These are phyloP conservation scores for Colletotrichum sp. DNA, from an alignment of 2,329 filamentous ascomycete genomes.

Conservation along the genomic window DNA sequence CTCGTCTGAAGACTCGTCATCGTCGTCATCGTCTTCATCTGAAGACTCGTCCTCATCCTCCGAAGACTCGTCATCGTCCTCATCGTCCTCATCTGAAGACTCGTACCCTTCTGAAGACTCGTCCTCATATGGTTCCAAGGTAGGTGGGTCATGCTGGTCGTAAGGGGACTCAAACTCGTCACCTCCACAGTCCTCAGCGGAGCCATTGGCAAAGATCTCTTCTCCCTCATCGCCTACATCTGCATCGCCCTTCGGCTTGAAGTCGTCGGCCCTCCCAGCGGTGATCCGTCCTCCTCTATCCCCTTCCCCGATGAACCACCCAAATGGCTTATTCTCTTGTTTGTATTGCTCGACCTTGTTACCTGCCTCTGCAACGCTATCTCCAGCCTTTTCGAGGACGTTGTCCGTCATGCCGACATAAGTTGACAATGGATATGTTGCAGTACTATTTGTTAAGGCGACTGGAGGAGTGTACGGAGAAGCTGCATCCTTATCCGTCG, in stretches of 20 bases:
- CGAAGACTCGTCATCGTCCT: not conserved
- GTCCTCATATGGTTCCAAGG: not conserved
- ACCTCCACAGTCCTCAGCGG: too few relatives aligned
- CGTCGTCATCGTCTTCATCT: fast-evolving
- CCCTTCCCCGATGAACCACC: too few relatives aligned
- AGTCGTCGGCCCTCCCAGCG: too few relatives aligned
- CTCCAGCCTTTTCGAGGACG: not conserved
- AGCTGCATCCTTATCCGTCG: not conserved
- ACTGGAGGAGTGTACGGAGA: not conserved
- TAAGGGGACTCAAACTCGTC: not conserved
- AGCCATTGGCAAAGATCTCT: too few relatives aligned
- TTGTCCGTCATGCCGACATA: not conserved
- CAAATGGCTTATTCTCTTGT: not conserved
- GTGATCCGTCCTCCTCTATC: too few relatives aligned
- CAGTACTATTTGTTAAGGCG: not conserved
- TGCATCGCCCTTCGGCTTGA: too few relatives aligned
- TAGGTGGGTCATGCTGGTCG: not conserved
- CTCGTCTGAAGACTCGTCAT: too few relatives aligned
- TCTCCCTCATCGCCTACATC: too few relatives aligned
- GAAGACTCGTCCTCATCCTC: not conserved
- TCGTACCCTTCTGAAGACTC: not conserved
- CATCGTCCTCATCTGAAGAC: too few relatives aligned
- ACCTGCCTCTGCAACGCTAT: not conserved
- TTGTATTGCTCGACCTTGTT: not conserved
- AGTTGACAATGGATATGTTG: not conserved